Evolutionary conservation across 306 rosid species (phyloP), one percentile per base, ranked within the genome.

Genomic region (Cyamopsis tetragonoloba): DNA sequence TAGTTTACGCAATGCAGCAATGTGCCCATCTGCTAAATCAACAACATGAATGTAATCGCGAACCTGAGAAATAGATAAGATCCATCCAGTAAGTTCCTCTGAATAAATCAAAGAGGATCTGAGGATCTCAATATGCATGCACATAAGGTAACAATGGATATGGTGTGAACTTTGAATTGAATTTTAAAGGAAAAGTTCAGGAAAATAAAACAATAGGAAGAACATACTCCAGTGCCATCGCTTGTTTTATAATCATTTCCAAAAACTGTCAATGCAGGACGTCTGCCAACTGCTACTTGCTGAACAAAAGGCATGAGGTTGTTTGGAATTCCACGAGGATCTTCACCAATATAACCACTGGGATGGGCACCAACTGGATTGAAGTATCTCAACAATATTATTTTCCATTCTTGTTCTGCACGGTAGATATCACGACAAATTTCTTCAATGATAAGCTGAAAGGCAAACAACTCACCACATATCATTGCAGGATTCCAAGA

Each of bases 301-400:
- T 95, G 99, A 71, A 95, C 97, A 38, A 95, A 95, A 2, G 99
- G 97, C 99, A 95, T 91, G 79, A 88, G 95, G 47, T 95, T 95
- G 84, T 95, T 95, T 23, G 99, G 99, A 59, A 91, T 76, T 66
- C 99, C 99, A 19, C 73, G 87, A 61, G 99, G 99, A 81, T 95
- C 97, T 82, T 95, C 99, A 31, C 99, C 99, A 77, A 95, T 91
- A 54, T 12, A 3, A 24, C 99, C 99, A 38, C 99, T 95, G 13
- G 83, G 80, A 79, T 95, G 99, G 32, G 99, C 95, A 24, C 99
- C 99, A 68, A 95, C 97, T 3, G 99, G 99, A 70, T 95, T 95
- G 83, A 95, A 95, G 76, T 88, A 95, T 78, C 99, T 88, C 80
- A 95, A 82, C 80, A 91, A 78, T 47, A 91, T 88, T 58, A 95